These are phyloP conservation scores for Mesotaenium endlicherianum DNA, from an alignment of 139 green algal species.

Conservation along the genomic window DNA sequence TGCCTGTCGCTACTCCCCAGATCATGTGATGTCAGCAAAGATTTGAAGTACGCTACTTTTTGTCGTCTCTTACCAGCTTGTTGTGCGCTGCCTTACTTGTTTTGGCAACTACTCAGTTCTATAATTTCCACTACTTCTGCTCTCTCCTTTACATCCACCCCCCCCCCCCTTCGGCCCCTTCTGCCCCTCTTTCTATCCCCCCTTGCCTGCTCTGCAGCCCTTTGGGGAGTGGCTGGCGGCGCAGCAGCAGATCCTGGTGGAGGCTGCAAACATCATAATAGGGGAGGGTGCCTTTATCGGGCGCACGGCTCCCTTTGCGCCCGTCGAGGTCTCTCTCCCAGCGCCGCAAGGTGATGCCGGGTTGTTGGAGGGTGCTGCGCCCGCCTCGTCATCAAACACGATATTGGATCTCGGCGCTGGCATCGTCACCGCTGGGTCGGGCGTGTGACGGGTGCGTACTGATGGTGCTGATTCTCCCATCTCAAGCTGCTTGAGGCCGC, in stretches of 20 bases:
- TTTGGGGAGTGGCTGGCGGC: background rate
- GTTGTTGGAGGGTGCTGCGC: too few relatives aligned
- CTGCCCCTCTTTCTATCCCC: background rate
- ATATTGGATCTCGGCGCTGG: too few relatives aligned
- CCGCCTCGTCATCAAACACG: too few relatives aligned
- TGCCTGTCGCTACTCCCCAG: too few relatives aligned
- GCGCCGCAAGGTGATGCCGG: too few relatives aligned
- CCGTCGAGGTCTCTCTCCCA: too few relatives aligned
- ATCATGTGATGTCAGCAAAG: background rate
- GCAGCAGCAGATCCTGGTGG: conserved; percentile 18
- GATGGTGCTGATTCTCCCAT: too few relatives aligned
- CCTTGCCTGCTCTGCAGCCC: background rate
- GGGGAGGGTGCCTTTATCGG: background rate
- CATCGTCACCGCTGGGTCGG: too few relatives aligned
- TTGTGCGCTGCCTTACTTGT: background rate
- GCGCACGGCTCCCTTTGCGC: background rate
- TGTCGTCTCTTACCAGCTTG: background rate
- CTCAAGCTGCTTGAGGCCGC: too few relatives aligned
- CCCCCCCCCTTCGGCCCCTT: background rate
- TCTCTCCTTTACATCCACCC: background rate
- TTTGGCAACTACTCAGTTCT: background rate
- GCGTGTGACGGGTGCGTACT: too few relatives aligned
- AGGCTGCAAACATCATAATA: background rate
- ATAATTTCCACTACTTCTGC: background rate
- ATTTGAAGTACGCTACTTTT: background rate